Percentiles rank a stretch among this genome's conserved stretches.
These are phyloP conservation scores for Chaetomiaceae sp. DNA, from an alignment of 2,329 filamentous ascomycete genomes.

Conservation along the genomic window DNA sequence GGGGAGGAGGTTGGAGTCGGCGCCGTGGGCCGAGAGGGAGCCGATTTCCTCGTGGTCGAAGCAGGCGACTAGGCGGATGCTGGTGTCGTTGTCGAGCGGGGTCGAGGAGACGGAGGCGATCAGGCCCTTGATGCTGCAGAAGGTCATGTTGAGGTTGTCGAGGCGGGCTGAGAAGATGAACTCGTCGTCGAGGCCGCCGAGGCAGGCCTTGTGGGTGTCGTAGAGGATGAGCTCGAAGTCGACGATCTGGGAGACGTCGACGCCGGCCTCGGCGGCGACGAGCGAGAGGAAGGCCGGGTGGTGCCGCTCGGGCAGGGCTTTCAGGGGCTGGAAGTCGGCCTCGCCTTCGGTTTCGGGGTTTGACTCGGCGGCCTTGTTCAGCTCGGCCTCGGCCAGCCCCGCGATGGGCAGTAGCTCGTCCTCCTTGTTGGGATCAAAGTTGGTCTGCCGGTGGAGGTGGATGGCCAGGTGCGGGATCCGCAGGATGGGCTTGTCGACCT, in stretches of 20 bases:
- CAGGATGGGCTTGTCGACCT: slow-evolving; percentile 84
- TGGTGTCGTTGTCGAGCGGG: slow-evolving; percentile 68
- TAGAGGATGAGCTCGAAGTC: slow-evolving; percentile 98
- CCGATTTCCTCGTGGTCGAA: slow-evolving; percentile 99
- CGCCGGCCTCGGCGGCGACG: slow-evolving; percentile 73
- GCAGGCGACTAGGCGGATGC: slow-evolving; percentile 85
- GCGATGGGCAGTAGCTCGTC: slow-evolving; percentile 91
- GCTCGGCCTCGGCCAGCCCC: slow-evolving; percentile 78
- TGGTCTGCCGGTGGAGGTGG: slow-evolving; percentile 81
- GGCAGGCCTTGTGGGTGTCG: slow-evolving; percentile 84
- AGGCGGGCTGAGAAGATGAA: slow-evolving; percentile 94
- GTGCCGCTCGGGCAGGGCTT: slow-evolving; percentile 74
- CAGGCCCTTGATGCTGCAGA: slow-evolving; percentile 81
- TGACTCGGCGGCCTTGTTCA: slow-evolving; percentile 68
- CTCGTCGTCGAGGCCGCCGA: slow-evolving; percentile 88
- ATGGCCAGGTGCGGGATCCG: slow-evolving; percentile 92
- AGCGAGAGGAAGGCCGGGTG: slow-evolving; percentile 83
- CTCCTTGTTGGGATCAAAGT: slow-evolving; percentile 95
- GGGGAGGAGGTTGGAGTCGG: slow-evolving; percentile 86
- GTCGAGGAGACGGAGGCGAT: slow-evolving; percentile 68
- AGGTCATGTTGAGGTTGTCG: slow-evolving; percentile 96
- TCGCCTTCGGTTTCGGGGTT: slow-evolving; percentile 39
- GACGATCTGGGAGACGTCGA: slow-evolving; percentile 65
- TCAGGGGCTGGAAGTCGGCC: slow-evolving; percentile 66
- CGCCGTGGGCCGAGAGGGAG: slow-evolving; percentile 86